Conservation (phyloP, 2,329 filamentous ascomycete species). For the Fusarium verrucosum region DNA sequence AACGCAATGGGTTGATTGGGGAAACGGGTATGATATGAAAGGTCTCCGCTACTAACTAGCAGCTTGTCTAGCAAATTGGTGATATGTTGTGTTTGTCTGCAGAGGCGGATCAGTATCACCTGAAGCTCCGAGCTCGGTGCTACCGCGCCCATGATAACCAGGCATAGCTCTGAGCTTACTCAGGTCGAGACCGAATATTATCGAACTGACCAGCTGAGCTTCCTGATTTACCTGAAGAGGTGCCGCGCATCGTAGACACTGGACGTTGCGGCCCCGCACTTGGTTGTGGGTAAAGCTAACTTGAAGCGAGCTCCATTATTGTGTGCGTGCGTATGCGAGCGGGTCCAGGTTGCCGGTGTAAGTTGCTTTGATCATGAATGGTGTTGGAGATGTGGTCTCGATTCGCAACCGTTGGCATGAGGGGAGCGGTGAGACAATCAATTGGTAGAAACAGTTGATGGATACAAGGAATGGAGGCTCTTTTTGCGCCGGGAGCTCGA, state of each 20-base stretch:
- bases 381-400: constrained; percentile 22
- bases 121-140: background rate
- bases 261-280: constrained; percentile 36
- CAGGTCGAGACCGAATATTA: background rate
- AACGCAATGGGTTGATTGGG: background rate
- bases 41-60: background rate
- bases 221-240: constrained; percentile 7
- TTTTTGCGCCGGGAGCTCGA: background rate
- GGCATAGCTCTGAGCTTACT: background rate
- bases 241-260: constrained; percentile 1
- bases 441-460: constrained; percentile 7
- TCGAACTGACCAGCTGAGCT: background rate
- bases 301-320: constrained; percentile 18
- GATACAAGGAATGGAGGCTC: constrained; percentile 17
- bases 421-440: background rate
- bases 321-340: constrained; percentile 5
- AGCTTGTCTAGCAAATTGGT: background rate
- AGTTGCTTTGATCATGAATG: constrained; percentile 24
- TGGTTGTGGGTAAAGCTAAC: constrained; percentile 21
- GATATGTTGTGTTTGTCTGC: background rate
- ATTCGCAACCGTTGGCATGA: constrained; percentile 15
- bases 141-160: background rate
- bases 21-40: background rate
- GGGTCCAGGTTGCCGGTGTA: constrained; percentile 2
- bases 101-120: background rate